These are phyloP conservation scores for Clausena lansium DNA, from an alignment of 345 rosid genomes.

Conservation along the genomic window DNA sequence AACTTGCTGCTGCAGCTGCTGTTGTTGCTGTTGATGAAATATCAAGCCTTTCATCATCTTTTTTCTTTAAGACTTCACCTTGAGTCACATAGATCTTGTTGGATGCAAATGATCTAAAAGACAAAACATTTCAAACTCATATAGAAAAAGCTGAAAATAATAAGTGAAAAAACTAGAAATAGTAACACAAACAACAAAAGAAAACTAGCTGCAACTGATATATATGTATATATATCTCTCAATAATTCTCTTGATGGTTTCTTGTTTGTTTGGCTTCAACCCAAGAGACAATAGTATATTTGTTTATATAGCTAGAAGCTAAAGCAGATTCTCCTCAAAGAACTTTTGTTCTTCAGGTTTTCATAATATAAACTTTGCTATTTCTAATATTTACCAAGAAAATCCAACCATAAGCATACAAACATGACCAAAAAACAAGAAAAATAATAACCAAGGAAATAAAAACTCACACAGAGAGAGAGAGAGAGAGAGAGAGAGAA, in stretches of 20 bases:
- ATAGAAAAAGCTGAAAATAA: conserved; percentile 14
- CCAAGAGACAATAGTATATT: conserved; percentile 60
- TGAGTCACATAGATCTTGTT: conserved; percentile 21
- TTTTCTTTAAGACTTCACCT: conserved; percentile 8
- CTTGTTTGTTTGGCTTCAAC: conserved; percentile 59
- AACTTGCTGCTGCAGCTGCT: conserved; percentile 27
- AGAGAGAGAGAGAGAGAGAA: conserved; percentile 30
- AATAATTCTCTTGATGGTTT: conserved; percentile 25
- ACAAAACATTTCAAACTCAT: conserved; percentile 11
- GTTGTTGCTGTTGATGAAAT: conserved; percentile 45
- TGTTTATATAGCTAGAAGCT: conserved; percentile 18
- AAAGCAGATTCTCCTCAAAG: conserved; percentile 25
- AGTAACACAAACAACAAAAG: conserved; percentile 8
- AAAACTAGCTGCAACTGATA: conserved; percentile 18
- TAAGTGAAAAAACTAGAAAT: not conserved
- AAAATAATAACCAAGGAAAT: not conserved
- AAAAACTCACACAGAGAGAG: conserved; percentile 16
- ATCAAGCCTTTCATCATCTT: conserved; percentile 49
- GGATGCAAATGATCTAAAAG: conserved; percentile 17
- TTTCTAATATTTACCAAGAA: conserved; percentile 19
- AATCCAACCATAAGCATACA: conserved; percentile 44
- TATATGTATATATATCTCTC: not conserved
- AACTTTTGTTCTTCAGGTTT: conserved; percentile 30
- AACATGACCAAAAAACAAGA: conserved; percentile 33
- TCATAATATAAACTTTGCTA: not conserved